A percentile compares a stretch with the other conserved stretches of the same genome.
Evolutionary conservation across 2,329 filamentous ascomycete species (phyloP).

Genomic region (Scedosporium apiospermum): DNA sequence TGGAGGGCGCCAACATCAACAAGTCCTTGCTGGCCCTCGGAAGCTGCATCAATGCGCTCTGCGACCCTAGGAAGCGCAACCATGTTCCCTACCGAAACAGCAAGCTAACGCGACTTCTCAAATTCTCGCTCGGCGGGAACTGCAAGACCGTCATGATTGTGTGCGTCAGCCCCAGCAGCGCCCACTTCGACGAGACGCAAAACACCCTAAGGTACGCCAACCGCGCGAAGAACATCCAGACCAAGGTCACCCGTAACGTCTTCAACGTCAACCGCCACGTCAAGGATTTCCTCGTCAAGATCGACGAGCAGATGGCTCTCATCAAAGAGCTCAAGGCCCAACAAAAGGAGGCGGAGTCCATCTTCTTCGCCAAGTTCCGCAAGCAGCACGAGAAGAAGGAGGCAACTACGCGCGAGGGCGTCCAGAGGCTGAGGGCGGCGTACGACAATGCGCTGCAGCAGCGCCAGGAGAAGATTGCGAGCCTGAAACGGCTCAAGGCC

Average conservation of each 20-base stretch:
- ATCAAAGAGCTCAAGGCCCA: slow-evolving; percentile 94
- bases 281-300: slow-evolving; percentile 98
- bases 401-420: slow-evolving; percentile 62
- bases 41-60: slow-evolving; percentile 96
- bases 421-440: slow-evolving; percentile 68
- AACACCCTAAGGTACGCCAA: slow-evolving; percentile 97
- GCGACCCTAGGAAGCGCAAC: slow-evolving; percentile 81
- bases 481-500: slow-evolving; percentile 73
- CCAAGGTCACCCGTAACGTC: slow-evolving; percentile 97
- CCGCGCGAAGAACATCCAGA: slow-evolving; percentile 98
- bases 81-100: slow-evolving; percentile 97
- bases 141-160: slow-evolving; percentile 99
- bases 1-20: slow-evolving; percentile 98
- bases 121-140: slow-evolving; percentile 95
- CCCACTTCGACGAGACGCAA: slow-evolving; percentile 95
- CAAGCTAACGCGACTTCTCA: slow-evolving; percentile 87
- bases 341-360: slow-evolving; percentile 77
- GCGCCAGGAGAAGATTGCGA: slow-evolving; percentile 66
- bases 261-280: slow-evolving; percentile 99
- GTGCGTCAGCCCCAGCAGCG: slow-evolving; percentile 91
- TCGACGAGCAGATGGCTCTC: slow-evolving; percentile 93
- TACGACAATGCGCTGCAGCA: slow-evolving; percentile 74
- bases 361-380: slow-evolving; percentile 79
- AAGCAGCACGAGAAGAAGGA: slow-evolving; percentile 86
- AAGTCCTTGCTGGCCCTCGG: slow-evolving; percentile 91